Conservation (phyloP, 2,329 filamentous ascomycete species). For the Colletotrichum gloeosporioides region DNA sequence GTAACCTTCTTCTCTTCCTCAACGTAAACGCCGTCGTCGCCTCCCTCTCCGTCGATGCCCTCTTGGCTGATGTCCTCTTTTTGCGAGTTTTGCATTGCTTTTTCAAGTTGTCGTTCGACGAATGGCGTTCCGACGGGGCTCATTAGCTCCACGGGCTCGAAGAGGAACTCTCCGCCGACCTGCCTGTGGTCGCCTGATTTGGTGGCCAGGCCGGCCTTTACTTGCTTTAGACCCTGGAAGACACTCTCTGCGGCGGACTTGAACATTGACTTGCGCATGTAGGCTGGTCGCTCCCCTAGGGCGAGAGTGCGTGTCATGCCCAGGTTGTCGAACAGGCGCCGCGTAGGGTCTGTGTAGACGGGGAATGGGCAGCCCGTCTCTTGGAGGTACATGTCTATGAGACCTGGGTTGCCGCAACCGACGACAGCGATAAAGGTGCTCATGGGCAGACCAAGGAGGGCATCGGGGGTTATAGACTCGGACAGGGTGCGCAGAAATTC, state of each 20-base stretch:
- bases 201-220: slow-evolving; percentile 61
- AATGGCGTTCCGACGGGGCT: slow-evolving; percentile 51
- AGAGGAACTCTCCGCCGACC: slow-evolving; percentile 81
- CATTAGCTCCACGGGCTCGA: slow-evolving; percentile 58
- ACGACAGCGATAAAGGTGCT: slow-evolving; percentile 72
- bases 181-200: slow-evolving; percentile 72
- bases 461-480: slow-evolving; percentile 57
- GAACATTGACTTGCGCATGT: slow-evolving; percentile 63
- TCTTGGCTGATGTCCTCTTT: slow-evolving; percentile 9
- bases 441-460: slow-evolving; percentile 54
- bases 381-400: slow-evolving; percentile 71
- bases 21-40: slow-evolving; percentile 28
- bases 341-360: slow-evolving; percentile 78
- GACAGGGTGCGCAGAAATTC: slow-evolving; percentile 72
- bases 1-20: slow-evolving; percentile 65
- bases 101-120: slow-evolving; percentile 34
- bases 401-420: slow-evolving; percentile 72
- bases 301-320: slow-evolving; percentile 71
- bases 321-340: slow-evolving; percentile 68
- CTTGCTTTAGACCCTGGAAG: slow-evolving; percentile 63
- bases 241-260: slow-evolving; percentile 57
- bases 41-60: slow-evolving; percentile 14
- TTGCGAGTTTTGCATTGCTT: slow-evolving; percentile 11
- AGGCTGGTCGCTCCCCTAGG: slow-evolving; percentile 65
- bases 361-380: slow-evolving; percentile 72